phyloP scores from a whole-genome alignment of 148 eudicot genomes.

The Arctostaphylos glauca region DNA sequence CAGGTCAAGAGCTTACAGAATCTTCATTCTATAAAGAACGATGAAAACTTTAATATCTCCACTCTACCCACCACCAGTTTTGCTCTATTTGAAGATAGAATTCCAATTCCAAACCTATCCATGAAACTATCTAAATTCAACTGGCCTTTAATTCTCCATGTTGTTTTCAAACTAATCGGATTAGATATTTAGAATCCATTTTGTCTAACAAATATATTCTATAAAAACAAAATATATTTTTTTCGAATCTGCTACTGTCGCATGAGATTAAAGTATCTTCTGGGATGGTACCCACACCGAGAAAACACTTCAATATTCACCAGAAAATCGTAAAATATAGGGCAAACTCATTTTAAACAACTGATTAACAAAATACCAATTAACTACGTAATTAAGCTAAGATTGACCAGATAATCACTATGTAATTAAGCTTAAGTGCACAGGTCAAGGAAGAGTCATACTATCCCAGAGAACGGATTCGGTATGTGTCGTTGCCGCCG shows the following conservation, averaged over 20 bases:
- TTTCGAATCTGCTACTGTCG: background rate
- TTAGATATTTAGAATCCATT: background rate
- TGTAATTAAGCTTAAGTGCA: background rate
- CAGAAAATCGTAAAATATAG: background rate
- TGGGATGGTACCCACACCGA: background rate
- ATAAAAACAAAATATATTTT: background rate
- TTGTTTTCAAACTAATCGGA: too few species aligned
- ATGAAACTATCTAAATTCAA: background rate
- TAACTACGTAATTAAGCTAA: background rate
- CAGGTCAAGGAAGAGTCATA: constrained; percentile 30
- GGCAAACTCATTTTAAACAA: background rate
- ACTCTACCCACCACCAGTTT: background rate
- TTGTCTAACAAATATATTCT: background rate
- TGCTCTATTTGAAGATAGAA: background rate
- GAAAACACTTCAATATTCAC: background rate
- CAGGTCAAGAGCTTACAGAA: too few species aligned
- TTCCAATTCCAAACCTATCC: background rate
- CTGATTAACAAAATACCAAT: background rate
- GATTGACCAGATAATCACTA: background rate
- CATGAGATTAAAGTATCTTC: background rate
- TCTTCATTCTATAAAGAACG: background rate
- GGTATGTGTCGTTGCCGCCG: constrained; percentile 56
- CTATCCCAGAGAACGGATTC: constrained; percentile 56
- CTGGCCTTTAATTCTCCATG: background rate
- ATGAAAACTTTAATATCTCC: background rate